phyloP scores from a whole-genome alignment of 75 land plant species.

The Larix kaempferi region DNA sequence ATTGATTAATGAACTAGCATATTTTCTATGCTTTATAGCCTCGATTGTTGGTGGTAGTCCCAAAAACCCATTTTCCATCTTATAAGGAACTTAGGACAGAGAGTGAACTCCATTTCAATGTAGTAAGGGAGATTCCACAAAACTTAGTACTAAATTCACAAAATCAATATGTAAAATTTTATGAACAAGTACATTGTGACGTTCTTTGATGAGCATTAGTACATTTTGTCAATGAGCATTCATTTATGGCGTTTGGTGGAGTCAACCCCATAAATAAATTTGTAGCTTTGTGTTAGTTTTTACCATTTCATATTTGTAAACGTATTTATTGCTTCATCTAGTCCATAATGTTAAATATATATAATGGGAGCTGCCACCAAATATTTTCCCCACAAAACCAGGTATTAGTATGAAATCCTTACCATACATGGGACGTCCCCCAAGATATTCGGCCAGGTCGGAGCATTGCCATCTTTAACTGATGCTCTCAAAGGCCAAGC shows the following conservation, averaged over 20 bases:
- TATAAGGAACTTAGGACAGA: no score
- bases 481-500: slow-evolving; percentile 75
- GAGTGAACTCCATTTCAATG: neutral
- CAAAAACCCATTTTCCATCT: no score
- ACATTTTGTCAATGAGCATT: neutral
- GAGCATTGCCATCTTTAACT: slow-evolving; percentile 59
- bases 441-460: slow-evolving; percentile 70
- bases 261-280: neutral
- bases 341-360: no score
- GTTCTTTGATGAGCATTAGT: neutral
- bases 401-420: slow-evolving; percentile 13
- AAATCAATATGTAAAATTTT: neutral
- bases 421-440: slow-evolving; percentile 79
- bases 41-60: no score
- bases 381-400: neutral
- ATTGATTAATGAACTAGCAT: no score
- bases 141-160: neutral
- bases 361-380: neutral
- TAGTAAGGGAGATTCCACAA: neutral
- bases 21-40: no score
- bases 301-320: no score
- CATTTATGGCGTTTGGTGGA: neutral
- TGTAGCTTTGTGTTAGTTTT: neutral
- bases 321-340: no score
- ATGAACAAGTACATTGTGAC: neutral